Evolutionary conservation across 805 yeast species (phyloP).

Genomic region (Nakazawaea holstii): DNA sequence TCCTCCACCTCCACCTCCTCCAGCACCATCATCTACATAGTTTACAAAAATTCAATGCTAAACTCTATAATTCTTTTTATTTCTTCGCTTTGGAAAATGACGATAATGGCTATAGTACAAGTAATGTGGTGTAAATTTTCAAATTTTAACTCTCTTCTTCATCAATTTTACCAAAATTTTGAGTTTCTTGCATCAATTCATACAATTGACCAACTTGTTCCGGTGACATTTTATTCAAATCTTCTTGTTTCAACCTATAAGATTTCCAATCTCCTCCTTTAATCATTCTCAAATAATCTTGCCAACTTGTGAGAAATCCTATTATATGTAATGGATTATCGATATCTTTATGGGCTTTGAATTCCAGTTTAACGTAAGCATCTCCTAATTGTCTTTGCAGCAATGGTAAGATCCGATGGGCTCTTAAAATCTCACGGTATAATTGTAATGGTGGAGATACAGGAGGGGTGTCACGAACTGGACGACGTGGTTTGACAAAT

Average conservation of each 20-base stretch:
- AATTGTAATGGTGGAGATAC: constrained; percentile 78
- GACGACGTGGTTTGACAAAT: constrained; percentile 10
- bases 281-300: constrained; percentile 63
- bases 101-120: neutral
- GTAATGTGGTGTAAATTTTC: neutral
- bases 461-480: constrained; percentile 28
- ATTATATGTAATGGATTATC: constrained; percentile 93
- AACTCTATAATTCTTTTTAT: neutral
- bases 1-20: constrained; percentile 9
- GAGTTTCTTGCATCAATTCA: constrained; percentile 74
- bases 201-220: constrained; percentile 84
- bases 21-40: constrained; percentile 2
- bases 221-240: constrained; percentile 79
- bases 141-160: neutral
- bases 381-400: constrained; percentile 81
- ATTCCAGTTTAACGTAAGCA: constrained; percentile 83
- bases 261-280: constrained; percentile 61
- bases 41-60: neutral
- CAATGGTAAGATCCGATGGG: constrained; percentile 65
- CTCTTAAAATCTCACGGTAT: constrained; percentile 76
- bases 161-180: constrained; percentile 18
- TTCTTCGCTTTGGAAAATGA: no score
- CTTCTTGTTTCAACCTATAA: constrained; percentile 54
- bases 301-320: constrained; percentile 94
- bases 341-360: constrained; percentile 71